phyloP scores from a whole-genome alignment of 2,329 filamentous ascomycete genomes.

The Alternaria brassicicola region DNA sequence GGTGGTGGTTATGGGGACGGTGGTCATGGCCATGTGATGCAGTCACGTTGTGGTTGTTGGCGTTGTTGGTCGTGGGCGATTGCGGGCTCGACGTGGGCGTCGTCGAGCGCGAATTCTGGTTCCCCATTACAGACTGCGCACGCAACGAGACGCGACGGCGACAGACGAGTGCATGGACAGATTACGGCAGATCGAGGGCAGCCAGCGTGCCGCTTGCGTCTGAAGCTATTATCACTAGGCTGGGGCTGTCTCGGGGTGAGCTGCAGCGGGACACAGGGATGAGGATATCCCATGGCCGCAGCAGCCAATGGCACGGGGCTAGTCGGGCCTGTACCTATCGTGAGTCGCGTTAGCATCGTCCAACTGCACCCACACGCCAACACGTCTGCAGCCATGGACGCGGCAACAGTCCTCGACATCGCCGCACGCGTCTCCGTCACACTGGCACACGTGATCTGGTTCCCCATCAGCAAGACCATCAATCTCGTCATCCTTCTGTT shows the following conservation, averaged over 20 bases:
- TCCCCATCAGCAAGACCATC: conserved; percentile 49
- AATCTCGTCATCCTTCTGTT: conserved; percentile 50
- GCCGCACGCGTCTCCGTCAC: conserved; percentile 15
- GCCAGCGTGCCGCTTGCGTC: not conserved
- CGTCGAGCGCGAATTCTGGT: conserved; percentile 41
- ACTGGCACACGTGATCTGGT: conserved; percentile 42
- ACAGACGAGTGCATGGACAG: not conserved
- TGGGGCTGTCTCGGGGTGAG: conserved; percentile 21
- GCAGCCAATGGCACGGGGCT: conserved; percentile 23
- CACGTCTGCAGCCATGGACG: conserved; percentile 29
- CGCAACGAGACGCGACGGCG: not conserved
- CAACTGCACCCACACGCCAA: not conserved
- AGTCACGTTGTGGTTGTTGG: conserved; percentile 17
- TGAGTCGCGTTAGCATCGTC: not conserved
- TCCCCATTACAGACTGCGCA: conserved; percentile 39
- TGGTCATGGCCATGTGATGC: conserved; percentile 28
- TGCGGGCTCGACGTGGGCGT: conserved; percentile 31
- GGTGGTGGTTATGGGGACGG: conserved; percentile 9
- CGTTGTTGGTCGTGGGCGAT: conserved; percentile 23
- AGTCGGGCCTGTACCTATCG: not conserved
- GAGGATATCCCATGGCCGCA: conserved; percentile 19
- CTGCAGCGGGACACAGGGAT: conserved; percentile 32
- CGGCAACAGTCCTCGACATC: conserved; percentile 35
- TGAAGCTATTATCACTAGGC: conserved; percentile 17
- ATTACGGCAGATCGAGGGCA: conserved; percentile 1